Evolutionary conservation across 2,329 filamentous ascomycete genomes (phyloP).

Genomic region (Botrytis sinoallii): DNA sequence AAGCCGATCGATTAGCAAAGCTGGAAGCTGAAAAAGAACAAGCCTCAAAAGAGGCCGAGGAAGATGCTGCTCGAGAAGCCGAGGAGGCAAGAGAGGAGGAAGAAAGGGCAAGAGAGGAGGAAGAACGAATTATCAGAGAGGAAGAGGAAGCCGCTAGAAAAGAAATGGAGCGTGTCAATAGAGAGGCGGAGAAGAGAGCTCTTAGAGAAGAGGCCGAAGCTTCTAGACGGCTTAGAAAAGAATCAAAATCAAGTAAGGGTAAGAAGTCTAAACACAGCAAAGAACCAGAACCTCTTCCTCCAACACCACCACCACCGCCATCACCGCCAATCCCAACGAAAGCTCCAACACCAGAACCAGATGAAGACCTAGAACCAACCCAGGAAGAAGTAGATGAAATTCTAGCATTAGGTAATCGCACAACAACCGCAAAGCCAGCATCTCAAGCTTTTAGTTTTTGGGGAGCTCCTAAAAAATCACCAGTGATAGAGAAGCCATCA

Average conservation of each 20-base stretch:
- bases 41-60: constrained; percentile 39
- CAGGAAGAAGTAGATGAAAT: constrained; percentile 38
- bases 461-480: constrained; percentile 48
- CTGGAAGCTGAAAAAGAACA: constrained; percentile 37
- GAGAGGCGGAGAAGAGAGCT: constrained; percentile 41
- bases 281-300: constrained; percentile 27
- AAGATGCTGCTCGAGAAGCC: constrained; percentile 38
- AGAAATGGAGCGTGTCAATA: constrained; percentile 38
- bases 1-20: constrained; percentile 33
- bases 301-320: constrained; percentile 6
- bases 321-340: constrained; percentile 9
- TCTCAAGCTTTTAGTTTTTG: constrained; percentile 53
- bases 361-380: constrained; percentile 35
- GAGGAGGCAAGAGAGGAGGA: constrained; percentile 41
- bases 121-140: constrained; percentile 38
- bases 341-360: constrained; percentile 12
- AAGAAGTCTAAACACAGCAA: constrained; percentile 34
- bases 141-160: constrained; percentile 42
- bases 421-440: constrained; percentile 8
- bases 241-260: constrained; percentile 41
- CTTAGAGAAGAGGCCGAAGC: constrained; percentile 37
- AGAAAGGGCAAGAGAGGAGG: constrained; percentile 41
- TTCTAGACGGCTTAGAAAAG: constrained; percentile 36
- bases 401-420: constrained; percentile 7
- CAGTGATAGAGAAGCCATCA: constrained; percentile 7